A percentile compares a stretch with the other conserved stretches of the same genome.
Conservation (phyloP, 2,329 filamentous ascomycete genomes). For the Pyrenochaeta sp. region DNA sequence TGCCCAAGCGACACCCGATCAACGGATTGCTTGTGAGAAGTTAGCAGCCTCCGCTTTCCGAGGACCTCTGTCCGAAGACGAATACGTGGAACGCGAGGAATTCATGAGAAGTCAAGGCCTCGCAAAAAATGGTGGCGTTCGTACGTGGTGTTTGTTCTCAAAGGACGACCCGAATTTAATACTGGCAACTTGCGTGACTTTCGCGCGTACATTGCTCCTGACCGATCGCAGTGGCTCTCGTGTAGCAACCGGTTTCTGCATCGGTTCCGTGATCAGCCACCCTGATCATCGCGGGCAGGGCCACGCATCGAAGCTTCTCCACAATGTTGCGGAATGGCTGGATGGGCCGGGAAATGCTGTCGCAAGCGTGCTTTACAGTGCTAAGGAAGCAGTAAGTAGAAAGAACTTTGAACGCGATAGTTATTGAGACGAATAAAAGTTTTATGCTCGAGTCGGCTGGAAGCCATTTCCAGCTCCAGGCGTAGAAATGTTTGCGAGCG, state of each 20-base stretch:
- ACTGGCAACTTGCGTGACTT: slow-evolving; percentile 6
- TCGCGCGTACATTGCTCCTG: slow-evolving; percentile 3
- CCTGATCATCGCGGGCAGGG: slow-evolving; percentile 8
- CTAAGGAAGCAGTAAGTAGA: slow-evolving; percentile 1
- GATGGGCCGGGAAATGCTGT: slow-evolving; percentile 2
- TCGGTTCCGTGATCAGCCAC: slow-evolving; percentile 6
- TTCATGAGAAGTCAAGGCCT: too few relatives aligned
- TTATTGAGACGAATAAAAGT: too few relatives aligned
- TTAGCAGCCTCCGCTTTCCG: too few relatives aligned
- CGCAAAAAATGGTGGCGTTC: slow-evolving; percentile 6
- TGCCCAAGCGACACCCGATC: too few relatives aligned
- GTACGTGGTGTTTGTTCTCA: slow-evolving; percentile 8
- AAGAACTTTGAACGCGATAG: too few relatives aligned
- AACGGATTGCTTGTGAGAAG: too few relatives aligned
- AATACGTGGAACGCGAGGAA: too few relatives aligned
- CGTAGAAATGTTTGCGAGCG: too few relatives aligned
- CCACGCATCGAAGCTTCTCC: slow-evolving; percentile 7
- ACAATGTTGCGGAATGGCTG: slow-evolving; percentile 5
- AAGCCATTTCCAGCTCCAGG: too few relatives aligned
- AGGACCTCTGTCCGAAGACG: too few relatives aligned
- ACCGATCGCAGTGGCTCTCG: neutral
- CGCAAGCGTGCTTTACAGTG: slow-evolving; percentile 10
- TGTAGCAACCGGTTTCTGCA: slow-evolving; percentile 1
- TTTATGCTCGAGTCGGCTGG: too few relatives aligned
- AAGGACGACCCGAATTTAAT: slow-evolving; percentile 1